phyloP scores from a whole-genome alignment of 2,329 filamentous ascomycete genomes.

The Magnaporthiopsis incrustans region DNA sequence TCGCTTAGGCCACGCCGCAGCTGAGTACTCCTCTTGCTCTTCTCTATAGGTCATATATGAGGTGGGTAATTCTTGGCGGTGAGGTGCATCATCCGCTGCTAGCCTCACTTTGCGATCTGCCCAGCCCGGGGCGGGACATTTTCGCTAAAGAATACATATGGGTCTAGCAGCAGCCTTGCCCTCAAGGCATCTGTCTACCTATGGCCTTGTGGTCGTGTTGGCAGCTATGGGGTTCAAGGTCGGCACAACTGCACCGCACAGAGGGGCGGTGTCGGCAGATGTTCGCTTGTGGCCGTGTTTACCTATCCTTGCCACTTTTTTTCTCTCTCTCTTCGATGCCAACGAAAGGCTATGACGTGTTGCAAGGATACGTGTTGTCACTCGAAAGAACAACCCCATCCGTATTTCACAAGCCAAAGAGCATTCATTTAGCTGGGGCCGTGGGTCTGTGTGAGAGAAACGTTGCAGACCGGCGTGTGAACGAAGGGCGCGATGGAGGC shows the following conservation, averaged over 20 bases:
- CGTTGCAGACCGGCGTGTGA: not conserved
- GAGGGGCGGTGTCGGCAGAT: not conserved
- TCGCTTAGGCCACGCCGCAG: not conserved
- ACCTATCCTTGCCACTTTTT: too few relatives aligned
- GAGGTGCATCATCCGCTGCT: not conserved
- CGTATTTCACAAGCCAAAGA: too few relatives aligned
- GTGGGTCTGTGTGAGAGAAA: not conserved
- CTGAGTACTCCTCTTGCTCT: too few relatives aligned
- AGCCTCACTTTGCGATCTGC: not conserved
- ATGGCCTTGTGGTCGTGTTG: too few relatives aligned
- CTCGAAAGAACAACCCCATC: too few relatives aligned
- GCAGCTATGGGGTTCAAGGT: not conserved
- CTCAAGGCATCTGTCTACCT: too few relatives aligned
- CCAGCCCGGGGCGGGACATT: not conserved
- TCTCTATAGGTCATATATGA: not conserved
- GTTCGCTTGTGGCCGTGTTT: too few relatives aligned
- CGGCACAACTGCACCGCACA: not conserved
- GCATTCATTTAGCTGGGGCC: not conserved
- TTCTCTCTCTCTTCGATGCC: too few relatives aligned
- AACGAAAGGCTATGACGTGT: too few relatives aligned
- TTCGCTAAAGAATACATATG: not conserved
- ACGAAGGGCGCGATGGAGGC: not conserved
- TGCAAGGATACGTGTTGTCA: too few relatives aligned
- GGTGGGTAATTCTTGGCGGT: not conserved
- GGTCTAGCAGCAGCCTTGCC: not conserved